Base-by-base conservation (phyloP, 129 eudicot genomes). In the Lonicera japonica region DNA sequence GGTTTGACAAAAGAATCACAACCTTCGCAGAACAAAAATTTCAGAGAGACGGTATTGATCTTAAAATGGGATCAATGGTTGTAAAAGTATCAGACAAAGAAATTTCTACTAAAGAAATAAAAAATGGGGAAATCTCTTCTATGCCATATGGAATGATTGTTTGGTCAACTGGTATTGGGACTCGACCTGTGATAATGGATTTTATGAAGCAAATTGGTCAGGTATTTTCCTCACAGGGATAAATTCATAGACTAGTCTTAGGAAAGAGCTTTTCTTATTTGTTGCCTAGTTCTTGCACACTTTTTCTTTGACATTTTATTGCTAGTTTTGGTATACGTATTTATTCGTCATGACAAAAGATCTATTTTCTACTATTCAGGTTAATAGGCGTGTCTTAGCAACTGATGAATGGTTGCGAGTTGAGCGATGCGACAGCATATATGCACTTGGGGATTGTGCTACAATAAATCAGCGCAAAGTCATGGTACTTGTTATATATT, bases 151-250 rank as follows among this genome's bases (percentile, higher is more conserved):
- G 96, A 25, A 82, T 89, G 96, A 85, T 80, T 47, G 95, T 89
- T 38, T 89, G 96, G 96, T 89, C 96, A 60, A 89, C 96, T 23
- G 96, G 96, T 58, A 89, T 89, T 65, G 96, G 90, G n/a, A 89
- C 96, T 68, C 96, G 96, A 36, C 96, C 96, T 46, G 90, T 89
- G 22, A 66, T 89, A 46, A 77, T 75, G 85, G 94, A 89, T 68
- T 89, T 85, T 54, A 89, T 89, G 96, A 89, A 85, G 79, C 94
- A 89, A 70, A 75, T 89, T 60, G 90, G 90, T 21, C 96, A 89
- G 96, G 96, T 89, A 72, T 17, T 46, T 55, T 4, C 16, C 5
- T 39, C 61, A 23, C 8, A 23, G 23, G 34, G 47, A 10, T 10
- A 38, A 34, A 9, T 40, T 20, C 15, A 34, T 57, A 59, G 11